Evolutionary conservation across 768 basidiomycete genomes (phyloP).

Genomic region (Pleurotus giganteus): DNA sequence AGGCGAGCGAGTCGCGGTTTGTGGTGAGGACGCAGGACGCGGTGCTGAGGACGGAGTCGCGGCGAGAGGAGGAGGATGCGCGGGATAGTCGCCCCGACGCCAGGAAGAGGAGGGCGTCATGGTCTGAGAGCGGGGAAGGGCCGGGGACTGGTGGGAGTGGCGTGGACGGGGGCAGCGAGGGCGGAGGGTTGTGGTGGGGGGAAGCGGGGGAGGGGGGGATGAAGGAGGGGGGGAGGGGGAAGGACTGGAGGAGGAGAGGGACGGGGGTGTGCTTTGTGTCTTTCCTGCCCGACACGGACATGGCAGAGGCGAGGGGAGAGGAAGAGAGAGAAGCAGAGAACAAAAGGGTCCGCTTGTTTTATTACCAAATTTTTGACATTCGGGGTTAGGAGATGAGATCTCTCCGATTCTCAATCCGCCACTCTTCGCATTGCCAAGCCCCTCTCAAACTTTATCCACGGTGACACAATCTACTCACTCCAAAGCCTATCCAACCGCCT

Average conservation of each 20-base stretch:
- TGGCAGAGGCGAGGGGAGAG: neutral
- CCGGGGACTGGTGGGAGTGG: slow-evolving; percentile 11
- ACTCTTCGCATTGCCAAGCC: no score
- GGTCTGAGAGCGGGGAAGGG: slow-evolving; percentile 8
- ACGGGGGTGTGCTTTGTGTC: slow-evolving; percentile 4
- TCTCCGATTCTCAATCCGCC: no score
- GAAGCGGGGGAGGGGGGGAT: slow-evolving; percentile 8
- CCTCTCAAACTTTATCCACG: no score
- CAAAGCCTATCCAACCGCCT: no score
- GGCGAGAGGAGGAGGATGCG: neutral
- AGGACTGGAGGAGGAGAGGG: slow-evolving; percentile 33
- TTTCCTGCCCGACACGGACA: neutral
- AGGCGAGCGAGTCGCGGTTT: slow-evolving; percentile 39
- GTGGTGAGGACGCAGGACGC: slow-evolving; percentile 48
- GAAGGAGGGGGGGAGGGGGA: slow-evolving; percentile 40
- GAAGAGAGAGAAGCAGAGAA: no score
- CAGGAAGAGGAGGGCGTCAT: slow-evolving; percentile 9
- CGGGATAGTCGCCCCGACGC: neutral
- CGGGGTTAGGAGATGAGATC: no score
- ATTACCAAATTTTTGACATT: no score
- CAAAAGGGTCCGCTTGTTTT: no score
- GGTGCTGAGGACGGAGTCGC: slow-evolving; percentile 36
- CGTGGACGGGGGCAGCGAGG: slow-evolving; percentile 9
- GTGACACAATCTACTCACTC: no score
- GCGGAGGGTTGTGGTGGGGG: slow-evolving; percentile 7